Evolutionary conservation across 305 asterid species (phyloP).

Genomic region (Fraxinus platypoda): DNA sequence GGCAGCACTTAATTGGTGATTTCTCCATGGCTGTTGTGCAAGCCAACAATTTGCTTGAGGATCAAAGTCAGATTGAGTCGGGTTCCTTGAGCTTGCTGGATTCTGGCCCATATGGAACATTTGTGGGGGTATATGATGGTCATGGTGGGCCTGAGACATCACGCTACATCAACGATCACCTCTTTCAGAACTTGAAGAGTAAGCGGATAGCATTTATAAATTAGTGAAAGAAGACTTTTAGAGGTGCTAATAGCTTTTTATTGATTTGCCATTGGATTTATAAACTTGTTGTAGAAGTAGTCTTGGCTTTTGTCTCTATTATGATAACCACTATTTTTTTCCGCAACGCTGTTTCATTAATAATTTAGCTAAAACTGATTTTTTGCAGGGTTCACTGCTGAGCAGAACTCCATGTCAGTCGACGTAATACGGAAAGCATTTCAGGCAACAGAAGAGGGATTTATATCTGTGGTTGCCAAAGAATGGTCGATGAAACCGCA

Average conservation of each 20-base stretch:
- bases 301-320: neutral
- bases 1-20: constrained; percentile 42
- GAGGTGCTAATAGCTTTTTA: neutral
- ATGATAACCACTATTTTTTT: neutral
- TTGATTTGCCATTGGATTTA: neutral
- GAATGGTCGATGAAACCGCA: constrained; percentile 45
- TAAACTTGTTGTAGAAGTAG: neutral
- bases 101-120: constrained; percentile 45
- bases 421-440: constrained; percentile 45
- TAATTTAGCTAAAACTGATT: neutral
- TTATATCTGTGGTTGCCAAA: constrained; percentile 36
- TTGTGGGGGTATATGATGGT: constrained; percentile 56
- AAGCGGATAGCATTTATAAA: neutral
- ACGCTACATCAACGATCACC: constrained; percentile 35
- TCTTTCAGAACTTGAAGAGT: constrained; percentile 45
- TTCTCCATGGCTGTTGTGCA: constrained; percentile 51
- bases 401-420: constrained; percentile 40
- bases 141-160: constrained; percentile 58
- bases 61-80: constrained; percentile 51
- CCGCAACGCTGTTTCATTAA: neutral
- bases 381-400: constrained; percentile 40
- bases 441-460: constrained; percentile 50
- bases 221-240: neutral
- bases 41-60: constrained; percentile 47
- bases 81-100: constrained; percentile 41